Evolutionary conservation across 1,139 yeast genomes (phyloP).

Genomic region (Scheffersomyces illinoinensis): DNA sequence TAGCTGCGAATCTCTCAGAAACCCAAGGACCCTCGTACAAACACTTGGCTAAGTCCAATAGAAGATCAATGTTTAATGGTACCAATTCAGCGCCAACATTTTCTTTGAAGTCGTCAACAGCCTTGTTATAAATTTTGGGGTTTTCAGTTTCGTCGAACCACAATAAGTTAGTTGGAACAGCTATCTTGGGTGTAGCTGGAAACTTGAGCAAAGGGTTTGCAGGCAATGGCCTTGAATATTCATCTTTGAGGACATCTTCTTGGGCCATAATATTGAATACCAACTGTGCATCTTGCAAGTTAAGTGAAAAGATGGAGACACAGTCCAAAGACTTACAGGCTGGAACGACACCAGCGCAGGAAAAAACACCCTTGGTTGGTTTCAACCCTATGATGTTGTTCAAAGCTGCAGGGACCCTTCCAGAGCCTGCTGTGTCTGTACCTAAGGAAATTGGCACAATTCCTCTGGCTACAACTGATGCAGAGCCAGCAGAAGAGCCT

Average conservation of each 20-base stretch:
- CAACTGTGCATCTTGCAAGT: slow-evolving; percentile 78
- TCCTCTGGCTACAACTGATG: slow-evolving; percentile 85
- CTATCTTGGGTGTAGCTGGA: slow-evolving; percentile 62
- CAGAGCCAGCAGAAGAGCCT: slow-evolving; percentile 96
- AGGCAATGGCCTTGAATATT: slow-evolving; percentile 78
- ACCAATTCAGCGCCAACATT: slow-evolving; percentile 59
- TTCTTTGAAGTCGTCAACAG: slow-evolving; percentile 56
- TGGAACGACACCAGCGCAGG: slow-evolving; percentile 91
- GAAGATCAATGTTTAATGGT: slow-evolving; percentile 64
- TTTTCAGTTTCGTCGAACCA: slow-evolving; percentile 86
- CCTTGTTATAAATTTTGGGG: slow-evolving; percentile 62
- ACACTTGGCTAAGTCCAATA: slow-evolving; percentile 81
- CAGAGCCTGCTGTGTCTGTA: slow-evolving; percentile 98
- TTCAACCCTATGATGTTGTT: slow-evolving; percentile 90
- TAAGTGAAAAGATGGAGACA: slow-evolving; percentile 80
- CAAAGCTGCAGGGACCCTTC: slow-evolving; percentile 95
- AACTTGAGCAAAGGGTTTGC: slow-evolving; percentile 61
- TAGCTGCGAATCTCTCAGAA: slow-evolving; percentile 87
- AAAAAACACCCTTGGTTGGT: slow-evolving; percentile 86
- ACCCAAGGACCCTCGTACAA: slow-evolving; percentile 99
- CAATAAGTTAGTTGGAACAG: slow-evolving; percentile 67
- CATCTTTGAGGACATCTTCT: slow-evolving; percentile 71
- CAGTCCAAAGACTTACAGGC: slow-evolving; percentile 95
- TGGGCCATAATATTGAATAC: slow-evolving; percentile 70
- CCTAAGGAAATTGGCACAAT: slow-evolving; percentile 86